Conservation (phyloP, 768 basidiomycete genomes). For the Trichaptum fuscoviolaceum region DNA sequence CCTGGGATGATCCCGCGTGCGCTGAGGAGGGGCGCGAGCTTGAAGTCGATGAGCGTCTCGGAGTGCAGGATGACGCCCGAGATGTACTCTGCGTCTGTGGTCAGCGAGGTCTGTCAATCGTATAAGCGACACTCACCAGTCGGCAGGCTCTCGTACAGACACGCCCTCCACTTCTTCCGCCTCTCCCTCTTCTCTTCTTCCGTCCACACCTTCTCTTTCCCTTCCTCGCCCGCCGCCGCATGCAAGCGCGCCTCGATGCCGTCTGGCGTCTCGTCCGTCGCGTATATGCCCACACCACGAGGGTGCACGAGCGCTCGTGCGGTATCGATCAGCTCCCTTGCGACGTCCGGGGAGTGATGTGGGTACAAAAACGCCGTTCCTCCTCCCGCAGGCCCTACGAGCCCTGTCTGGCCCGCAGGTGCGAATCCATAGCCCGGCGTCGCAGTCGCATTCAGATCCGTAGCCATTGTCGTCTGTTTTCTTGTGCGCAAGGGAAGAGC, state of each 20-base stretch:
- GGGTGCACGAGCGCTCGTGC: conserved; percentile 42
- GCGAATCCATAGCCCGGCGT: conserved; percentile 30
- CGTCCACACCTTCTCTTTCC: conserved; percentile 21
- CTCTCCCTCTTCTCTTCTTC: conserved; percentile 35
- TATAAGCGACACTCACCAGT: conserved; percentile 26
- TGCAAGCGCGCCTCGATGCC: conserved; percentile 34
- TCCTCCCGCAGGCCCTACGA: neutral
- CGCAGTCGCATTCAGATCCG: conserved; percentile 13
- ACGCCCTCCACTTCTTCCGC: conserved; percentile 39
- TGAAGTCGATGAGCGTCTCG: conserved; percentile 45
- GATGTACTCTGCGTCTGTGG: conserved; percentile 32
- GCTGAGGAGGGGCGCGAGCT: conserved; percentile 38
- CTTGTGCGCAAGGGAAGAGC: neutral
- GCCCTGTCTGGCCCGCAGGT: neutral
- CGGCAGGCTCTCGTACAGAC: conserved; percentile 36
- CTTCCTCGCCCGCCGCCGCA: conserved; percentile 28
- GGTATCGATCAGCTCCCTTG: conserved; percentile 37
- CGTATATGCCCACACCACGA: conserved; percentile 47
- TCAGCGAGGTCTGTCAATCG: neutral
- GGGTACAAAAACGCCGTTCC: conserved; percentile 28
- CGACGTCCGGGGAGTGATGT: conserved; percentile 35
- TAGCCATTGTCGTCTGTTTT: neutral
- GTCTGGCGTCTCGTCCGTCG: conserved; percentile 47
- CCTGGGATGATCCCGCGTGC: conserved; percentile 43
- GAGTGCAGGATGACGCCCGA: conserved; percentile 48